Conservation (phyloP, 768 basidiomycete genomes). For the Suillus cothurnatus region DNA sequence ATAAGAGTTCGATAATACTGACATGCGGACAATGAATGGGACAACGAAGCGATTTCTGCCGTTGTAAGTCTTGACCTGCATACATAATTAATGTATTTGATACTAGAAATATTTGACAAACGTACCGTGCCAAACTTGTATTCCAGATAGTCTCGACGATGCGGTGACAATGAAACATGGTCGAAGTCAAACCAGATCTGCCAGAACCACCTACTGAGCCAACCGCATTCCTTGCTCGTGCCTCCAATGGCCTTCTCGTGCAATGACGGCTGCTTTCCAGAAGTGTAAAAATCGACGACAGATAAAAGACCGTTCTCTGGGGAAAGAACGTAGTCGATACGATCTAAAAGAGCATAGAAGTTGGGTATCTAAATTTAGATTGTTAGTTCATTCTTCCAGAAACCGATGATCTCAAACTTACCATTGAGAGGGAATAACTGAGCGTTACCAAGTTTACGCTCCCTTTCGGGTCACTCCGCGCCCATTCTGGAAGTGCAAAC, state of each 20-base stretch:
- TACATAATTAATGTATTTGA: background rate
- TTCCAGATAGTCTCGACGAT: slow-evolving; percentile 72
- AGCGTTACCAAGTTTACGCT: slow-evolving; percentile 56
- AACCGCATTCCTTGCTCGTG: slow-evolving; percentile 58
- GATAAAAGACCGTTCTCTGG: slow-evolving; percentile 60
- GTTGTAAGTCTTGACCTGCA: slow-evolving; percentile 65
- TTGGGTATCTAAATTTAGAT: slow-evolving; percentile 49
- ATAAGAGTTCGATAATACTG: slow-evolving; percentile 23
- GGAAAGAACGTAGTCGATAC: slow-evolving; percentile 64
- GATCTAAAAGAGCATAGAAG: slow-evolving; percentile 67
- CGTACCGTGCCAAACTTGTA: slow-evolving; percentile 74
- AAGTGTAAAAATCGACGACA: slow-evolving; percentile 77
- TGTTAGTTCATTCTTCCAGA: background rate
- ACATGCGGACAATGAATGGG: slow-evolving; percentile 70
- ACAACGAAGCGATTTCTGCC: slow-evolving; percentile 70
- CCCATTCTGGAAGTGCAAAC: slow-evolving; percentile 66
- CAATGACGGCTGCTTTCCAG: slow-evolving; percentile 53
- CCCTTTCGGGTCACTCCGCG: slow-evolving; percentile 51
- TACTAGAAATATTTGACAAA: slow-evolving; percentile 10
- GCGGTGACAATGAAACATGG: slow-evolving; percentile 54
- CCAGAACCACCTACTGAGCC: slow-evolving; percentile 79
- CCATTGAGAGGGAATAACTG: slow-evolving; percentile 63
- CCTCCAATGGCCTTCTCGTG: slow-evolving; percentile 68
- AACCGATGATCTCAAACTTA: slow-evolving; percentile 19
- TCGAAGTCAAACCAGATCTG: slow-evolving; percentile 70